These are phyloP conservation scores for Beta macrorhiza DNA, from an alignment of 179 eudicot genomes.

Conservation along the genomic window DNA sequence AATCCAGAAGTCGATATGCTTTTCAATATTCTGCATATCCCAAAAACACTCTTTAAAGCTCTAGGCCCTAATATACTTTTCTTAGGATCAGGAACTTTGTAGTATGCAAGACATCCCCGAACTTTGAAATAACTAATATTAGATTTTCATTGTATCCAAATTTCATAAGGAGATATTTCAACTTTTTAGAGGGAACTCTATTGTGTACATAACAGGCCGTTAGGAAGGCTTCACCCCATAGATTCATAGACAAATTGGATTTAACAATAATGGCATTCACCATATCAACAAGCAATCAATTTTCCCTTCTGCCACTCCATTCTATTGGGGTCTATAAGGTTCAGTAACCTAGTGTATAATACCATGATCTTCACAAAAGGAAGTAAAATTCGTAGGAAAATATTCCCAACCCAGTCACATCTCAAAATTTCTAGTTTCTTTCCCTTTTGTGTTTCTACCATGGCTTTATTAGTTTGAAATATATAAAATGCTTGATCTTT, in stretches of 20 bases:
- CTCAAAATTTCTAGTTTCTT: too few relatives aligned
- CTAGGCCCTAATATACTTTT: constrained; percentile 21
- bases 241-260: neutral
- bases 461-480: neutral
- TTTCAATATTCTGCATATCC: constrained; percentile 20
- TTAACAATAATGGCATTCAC: neutral
- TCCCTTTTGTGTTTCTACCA: too few relatives aligned
- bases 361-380: too few relatives aligned
- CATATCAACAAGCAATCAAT: neutral
- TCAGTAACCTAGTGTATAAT: too few relatives aligned
- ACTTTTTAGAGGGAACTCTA: neutral
- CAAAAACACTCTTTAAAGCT: constrained; percentile 20
- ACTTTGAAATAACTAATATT: too few relatives aligned
- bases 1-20: constrained; percentile 8
- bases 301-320: too few relatives aligned
- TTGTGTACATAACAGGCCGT: neutral
- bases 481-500: constrained; percentile 5
- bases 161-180: constrained; percentile 4
- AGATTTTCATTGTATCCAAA: constrained; percentile 3
- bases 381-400: too few relatives aligned
- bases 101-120: neutral
- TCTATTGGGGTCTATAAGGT: too few relatives aligned
- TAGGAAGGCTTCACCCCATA: neutral
- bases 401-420: too few relatives aligned
- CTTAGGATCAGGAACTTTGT: neutral